These are phyloP conservation scores for Capsicum baccatum DNA, from an alignment of 257 asterid species.

Conservation along the genomic window DNA sequence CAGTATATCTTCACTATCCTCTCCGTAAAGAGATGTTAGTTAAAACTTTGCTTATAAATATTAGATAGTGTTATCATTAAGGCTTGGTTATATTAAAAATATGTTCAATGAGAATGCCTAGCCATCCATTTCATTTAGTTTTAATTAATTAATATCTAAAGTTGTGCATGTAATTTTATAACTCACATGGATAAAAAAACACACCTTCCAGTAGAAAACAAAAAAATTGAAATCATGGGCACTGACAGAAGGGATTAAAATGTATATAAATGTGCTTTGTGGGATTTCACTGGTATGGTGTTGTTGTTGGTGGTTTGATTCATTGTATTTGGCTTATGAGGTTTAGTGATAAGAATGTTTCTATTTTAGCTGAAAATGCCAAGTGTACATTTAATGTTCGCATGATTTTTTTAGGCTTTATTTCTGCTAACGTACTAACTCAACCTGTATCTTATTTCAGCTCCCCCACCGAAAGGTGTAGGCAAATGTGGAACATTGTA, in stretches of 20 bases:
- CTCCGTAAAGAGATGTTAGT: background rate
- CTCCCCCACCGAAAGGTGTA: slow-evolving; percentile 59
- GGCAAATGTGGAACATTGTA: slow-evolving; percentile 61
- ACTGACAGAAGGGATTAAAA: no score
- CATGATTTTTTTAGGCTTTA: slow-evolving; percentile 13
- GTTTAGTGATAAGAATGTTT: background rate
- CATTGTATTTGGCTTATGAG: slow-evolving; percentile 7
- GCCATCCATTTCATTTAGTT: no score
- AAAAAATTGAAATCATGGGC: no score
- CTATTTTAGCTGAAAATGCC: background rate
- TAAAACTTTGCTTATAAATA: background rate
- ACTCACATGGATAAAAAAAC: no score
- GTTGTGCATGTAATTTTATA: no score
- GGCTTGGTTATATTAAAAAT: background rate
- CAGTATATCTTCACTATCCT: background rate
- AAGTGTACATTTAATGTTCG: slow-evolving; percentile 11
- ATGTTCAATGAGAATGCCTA: no score
- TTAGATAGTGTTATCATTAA: background rate
- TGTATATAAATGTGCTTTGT: no score
- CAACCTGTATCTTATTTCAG: slow-evolving; percentile 45
- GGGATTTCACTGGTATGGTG: no score
- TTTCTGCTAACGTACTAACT: slow-evolving; percentile 9
- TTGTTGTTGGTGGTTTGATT: background rate
- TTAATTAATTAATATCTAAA: no score
- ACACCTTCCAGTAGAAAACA: no score